Base-by-base conservation (phyloP, 208 protist species). In the Trypanosoma melophagium region DNA sequence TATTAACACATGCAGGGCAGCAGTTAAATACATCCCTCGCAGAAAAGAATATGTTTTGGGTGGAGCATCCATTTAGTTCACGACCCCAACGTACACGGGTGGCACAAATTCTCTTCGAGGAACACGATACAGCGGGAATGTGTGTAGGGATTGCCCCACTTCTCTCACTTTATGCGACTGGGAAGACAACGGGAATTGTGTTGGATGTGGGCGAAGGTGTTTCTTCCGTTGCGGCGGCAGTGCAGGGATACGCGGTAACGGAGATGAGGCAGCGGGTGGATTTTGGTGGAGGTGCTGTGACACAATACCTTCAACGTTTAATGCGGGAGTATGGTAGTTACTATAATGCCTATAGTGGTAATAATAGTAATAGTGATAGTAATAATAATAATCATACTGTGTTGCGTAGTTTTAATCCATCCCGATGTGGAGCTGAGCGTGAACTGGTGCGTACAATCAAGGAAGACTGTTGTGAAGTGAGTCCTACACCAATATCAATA, bases 41-140 rank as follows among this genome's bases (percentile, higher is more conserved):
- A 8, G 19, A 63, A 25, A 42, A 28, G 10, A 22, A 47, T 41
- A 42, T 71, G 7, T 60, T 63, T 21, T 58, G 71, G 67, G 79
- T 90, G 3, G 90, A 95, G 55, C 62, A 75, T 24, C 83, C 87
- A 10, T 79, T 91, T 28, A 79, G 81, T 12, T 84, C 81, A 10
- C 77, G 78, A 17, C 61, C 45, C n/a, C 86, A 96, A 68, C 76
- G 87, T 0, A 66, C 78, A 14, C 72, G 72, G 21, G 54, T 86
- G 38, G 84, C 81, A 3, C 75, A 93, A 49, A 50, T 76, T 2
- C 62, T 88, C 14, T 79, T 95, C 50, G 86, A 93, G 35, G 56
- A 60, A 72, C 35, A 54, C 17, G 14, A 45, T 68, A 25, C 17
- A 42, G 0, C 59, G 7, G 79, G 76, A 17, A 63, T 90, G 28